phyloP scores from a whole-genome alignment of 345 rosid species.

The Populus simonii region DNA sequence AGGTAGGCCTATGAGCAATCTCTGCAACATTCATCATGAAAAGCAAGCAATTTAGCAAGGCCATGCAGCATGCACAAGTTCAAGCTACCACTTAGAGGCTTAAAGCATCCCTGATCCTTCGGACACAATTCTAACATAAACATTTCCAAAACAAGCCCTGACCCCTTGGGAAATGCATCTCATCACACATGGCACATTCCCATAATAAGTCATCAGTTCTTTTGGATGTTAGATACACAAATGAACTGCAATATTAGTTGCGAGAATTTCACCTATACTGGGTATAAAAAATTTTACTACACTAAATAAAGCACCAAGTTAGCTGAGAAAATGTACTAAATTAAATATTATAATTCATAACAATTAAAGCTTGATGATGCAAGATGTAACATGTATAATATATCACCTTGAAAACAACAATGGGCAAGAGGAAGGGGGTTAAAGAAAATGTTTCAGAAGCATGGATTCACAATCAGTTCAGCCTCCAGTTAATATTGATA shows the following conservation, averaged over 20 bases:
- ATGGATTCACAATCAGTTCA: background rate
- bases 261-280: background rate
- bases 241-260: background rate
- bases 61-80: background rate
- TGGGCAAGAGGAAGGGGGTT: background rate
- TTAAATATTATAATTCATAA: background rate
- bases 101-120: background rate
- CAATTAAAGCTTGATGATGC: background rate
- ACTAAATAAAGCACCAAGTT: background rate
- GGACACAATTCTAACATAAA: background rate
- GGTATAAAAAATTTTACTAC: background rate
- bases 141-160: background rate
- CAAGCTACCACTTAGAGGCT: background rate
- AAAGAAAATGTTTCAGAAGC: background rate
- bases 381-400: background rate
- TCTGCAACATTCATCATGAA: slow-evolving; percentile 27
- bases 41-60: background rate
- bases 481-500: background rate
- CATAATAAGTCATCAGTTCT: background rate
- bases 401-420: background rate
- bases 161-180: background rate
- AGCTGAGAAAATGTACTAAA: background rate
- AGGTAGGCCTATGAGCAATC: slow-evolving; percentile 43
- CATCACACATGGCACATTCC: background rate
- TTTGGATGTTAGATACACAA: background rate